Base-by-base conservation (phyloP, 2,329 filamentous ascomycete species). In the Chrysoporthe austroafricana region DNA sequence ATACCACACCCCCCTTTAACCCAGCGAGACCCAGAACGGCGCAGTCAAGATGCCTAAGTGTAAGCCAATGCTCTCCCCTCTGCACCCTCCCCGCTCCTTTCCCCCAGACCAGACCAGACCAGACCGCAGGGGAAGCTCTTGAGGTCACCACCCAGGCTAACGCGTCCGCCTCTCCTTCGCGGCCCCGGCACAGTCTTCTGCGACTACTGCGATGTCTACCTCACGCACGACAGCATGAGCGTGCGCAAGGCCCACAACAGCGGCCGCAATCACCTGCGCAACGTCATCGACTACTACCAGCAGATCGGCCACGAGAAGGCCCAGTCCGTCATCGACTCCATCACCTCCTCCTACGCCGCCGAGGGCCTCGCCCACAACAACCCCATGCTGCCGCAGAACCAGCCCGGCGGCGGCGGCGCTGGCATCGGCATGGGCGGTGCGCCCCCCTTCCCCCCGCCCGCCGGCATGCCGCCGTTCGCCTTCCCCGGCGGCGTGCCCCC, bases 171-270 rank as follows among this genome's bases (percentile, higher is more conserved):
- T 32, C 14, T 26, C 26, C 26, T 26, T 26, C 26, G 26, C 26
- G 26, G 26, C 26, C 26, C 26, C 26, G 26, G 26, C 26, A 72
- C 52, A 93, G 90, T 92, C 87, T 92, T 92, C 80, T 93, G 94
- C 86, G 96, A 99, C 81, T 99, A 99, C 82, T 99, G 96, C 88
- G 96, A 99, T 91, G 96, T 99, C 80, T 99, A 99, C 87, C 91
- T 99, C 75, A 99, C 96, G 73, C 96, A 99, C 87, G 96, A 99
- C 86, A 97, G 94, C 58, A 98, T 98, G 95, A 97, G 94, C 82
- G 96, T 99, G 81, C 94, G 96, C 75, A 98, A 98, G 84, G 96
- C 96, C 62, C 96, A 99, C 82, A 99, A 99, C 85, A 91, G 89
- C 78, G 96, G 96, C 71, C 90, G 95, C 75, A 99, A 99, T 83